A percentile compares a stretch with the other conserved stretches of the same genome.
phyloP scores from a whole-genome alignment of 2,329 filamentous ascomycete species.

The Paecilomyces sp. region DNA sequence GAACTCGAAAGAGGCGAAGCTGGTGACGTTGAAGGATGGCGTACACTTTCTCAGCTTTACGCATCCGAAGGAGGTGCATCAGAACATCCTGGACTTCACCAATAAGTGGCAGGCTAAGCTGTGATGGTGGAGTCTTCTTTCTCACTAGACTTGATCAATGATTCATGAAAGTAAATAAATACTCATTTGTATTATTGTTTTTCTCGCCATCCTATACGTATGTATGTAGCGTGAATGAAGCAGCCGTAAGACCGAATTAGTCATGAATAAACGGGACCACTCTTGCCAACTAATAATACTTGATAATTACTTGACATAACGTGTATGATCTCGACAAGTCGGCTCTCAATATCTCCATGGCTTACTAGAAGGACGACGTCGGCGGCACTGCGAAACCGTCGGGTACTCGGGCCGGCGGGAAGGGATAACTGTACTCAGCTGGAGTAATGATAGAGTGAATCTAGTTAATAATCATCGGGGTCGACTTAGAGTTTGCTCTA shows the following conservation, averaged over 20 bases:
- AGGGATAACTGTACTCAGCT: neutral
- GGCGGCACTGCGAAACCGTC: neutral
- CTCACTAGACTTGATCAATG: too few species aligned
- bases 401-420: neutral
- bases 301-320: too few species aligned
- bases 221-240: too few species aligned
- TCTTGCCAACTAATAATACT: too few species aligned
- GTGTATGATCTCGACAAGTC: too few species aligned
- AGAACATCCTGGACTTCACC: slow-evolving; percentile 4
- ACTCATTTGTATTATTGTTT: too few species aligned
- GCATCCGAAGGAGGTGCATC: slow-evolving; percentile 34
- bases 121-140: neutral
- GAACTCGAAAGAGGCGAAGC: slow-evolving; percentile 30
- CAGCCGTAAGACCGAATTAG: neutral
- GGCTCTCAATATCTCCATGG: too few species aligned
- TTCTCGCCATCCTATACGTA: too few species aligned
- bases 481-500: too few species aligned
- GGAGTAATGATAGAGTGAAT: too few species aligned
- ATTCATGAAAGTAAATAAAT: too few species aligned
- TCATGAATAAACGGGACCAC: neutral
- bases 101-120: slow-evolving; percentile 1
- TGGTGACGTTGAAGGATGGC: slow-evolving; percentile 36
- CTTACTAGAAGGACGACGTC: neutral
- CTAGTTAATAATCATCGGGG: too few species aligned
- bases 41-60: slow-evolving; percentile 41